Evolutionary conservation across 1,139 yeast genomes (phyloP).

Genomic region (Taphrina pruni): DNA sequence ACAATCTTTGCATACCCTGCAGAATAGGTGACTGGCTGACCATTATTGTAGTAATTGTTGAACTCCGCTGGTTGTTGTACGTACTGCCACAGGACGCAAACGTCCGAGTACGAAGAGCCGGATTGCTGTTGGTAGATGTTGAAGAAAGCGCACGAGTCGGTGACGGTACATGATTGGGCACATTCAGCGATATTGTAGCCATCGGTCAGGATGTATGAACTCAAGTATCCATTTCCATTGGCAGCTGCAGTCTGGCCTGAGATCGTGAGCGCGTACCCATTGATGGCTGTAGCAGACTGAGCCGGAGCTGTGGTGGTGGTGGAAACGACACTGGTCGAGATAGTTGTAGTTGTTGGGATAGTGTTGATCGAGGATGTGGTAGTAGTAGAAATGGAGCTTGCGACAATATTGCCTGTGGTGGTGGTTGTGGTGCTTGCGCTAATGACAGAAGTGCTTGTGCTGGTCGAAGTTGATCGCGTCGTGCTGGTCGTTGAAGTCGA

Average conservation of each 20-base stretch:
- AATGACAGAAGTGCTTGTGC: neutral
- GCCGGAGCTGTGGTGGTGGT: neutral
- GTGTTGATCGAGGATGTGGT: neutral
- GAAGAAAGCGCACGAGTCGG: constrained; percentile 13
- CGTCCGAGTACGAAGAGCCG: constrained; percentile 4
- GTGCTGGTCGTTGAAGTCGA: neutral
- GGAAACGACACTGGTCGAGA: neutral
- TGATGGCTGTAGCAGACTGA: neutral
- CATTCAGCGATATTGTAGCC: constrained; percentile 1
- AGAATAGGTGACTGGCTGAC: constrained; percentile 2
- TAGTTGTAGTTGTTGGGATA: neutral
- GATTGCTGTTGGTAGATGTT: constrained; percentile 20
- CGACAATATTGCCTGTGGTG: neutral
- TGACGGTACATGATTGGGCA: constrained; percentile 20
- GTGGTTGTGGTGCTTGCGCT: neutral
- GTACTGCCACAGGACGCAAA: constrained; percentile 9
- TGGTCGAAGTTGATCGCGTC: neutral
- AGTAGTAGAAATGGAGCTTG: neutral
- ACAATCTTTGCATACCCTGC: constrained; percentile 11
- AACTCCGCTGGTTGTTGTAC: neutral
- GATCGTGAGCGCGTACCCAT: neutral
- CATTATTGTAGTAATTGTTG: constrained; percentile 16
- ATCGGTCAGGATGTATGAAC: neutral
- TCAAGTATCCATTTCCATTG: neutral
- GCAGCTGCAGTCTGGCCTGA: constrained; percentile 14